These are phyloP conservation scores for Cyclospora cayetanensis DNA, from an alignment of 169 alveolate species.

Conservation along the genomic window DNA sequence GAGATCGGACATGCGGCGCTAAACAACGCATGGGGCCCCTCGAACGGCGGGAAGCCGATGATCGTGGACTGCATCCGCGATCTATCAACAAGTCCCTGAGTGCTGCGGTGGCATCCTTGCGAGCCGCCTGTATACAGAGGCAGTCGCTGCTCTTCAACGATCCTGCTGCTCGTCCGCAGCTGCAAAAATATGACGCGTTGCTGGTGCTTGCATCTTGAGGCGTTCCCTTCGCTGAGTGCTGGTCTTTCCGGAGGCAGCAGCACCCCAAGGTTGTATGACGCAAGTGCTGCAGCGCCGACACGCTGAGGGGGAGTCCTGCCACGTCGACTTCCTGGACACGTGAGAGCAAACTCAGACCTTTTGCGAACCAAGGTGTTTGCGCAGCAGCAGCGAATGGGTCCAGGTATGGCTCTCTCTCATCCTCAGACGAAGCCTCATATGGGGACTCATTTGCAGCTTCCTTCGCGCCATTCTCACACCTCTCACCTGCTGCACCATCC, in stretches of 20 bases:
- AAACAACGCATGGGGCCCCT: conserved; percentile 1
- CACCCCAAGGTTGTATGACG: conserved; percentile 43
- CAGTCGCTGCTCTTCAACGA: not conserved
- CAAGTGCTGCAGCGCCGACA: conserved; percentile 42
- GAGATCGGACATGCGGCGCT: conserved; percentile 48
- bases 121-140: conserved; percentile 37
- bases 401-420: conserved; percentile 25
- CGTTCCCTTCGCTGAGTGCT: not conserved
- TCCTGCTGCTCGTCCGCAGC: not conserved
- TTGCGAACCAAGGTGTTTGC: conserved; percentile 58
- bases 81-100: conserved; percentile 15
- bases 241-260: conserved; percentile 10
- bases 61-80: not conserved
- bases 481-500: not conserved
- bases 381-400: conserved; percentile 63
- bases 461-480: conserved; percentile 3
- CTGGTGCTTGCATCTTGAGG: not conserved
- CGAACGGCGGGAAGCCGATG: not conserved
- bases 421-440: conserved; percentile 45
- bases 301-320: conserved; percentile 29
- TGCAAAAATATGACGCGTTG: conserved; percentile 6
- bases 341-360: conserved; percentile 27
- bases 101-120: conserved; percentile 26
- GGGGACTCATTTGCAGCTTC: conserved; percentile 30
- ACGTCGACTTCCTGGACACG: conserved; percentile 25